These are phyloP conservation scores for Geotrichum candidum DNA, from an alignment of 1,139 yeast genomes.

Conservation along the genomic window DNA sequence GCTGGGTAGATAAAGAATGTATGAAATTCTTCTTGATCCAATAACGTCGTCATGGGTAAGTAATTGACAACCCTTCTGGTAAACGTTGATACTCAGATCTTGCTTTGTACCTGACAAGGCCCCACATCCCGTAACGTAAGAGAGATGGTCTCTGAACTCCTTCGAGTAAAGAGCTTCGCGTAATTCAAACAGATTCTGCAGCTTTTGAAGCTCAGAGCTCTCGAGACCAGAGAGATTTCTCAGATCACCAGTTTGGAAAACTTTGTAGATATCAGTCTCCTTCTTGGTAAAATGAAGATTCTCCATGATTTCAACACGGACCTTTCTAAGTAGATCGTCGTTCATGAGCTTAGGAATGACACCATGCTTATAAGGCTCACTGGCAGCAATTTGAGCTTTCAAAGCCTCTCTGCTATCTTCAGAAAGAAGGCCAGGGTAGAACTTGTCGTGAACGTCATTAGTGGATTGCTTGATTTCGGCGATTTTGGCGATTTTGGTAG, in stretches of 20 bases:
- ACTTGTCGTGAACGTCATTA: background rate
- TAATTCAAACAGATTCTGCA: slow-evolving; percentile 68
- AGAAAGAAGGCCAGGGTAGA: slow-evolving; percentile 10
- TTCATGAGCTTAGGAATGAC: slow-evolving; percentile 66
- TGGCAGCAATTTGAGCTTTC: slow-evolving; percentile 33
- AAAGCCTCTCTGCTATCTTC: slow-evolving; percentile 13
- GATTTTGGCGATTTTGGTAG: background rate
- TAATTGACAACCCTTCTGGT: slow-evolving; percentile 88
- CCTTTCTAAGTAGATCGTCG: slow-evolving; percentile 69
- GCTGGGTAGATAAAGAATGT: slow-evolving; percentile 85
- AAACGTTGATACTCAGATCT: slow-evolving; percentile 88
- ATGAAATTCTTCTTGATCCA: slow-evolving; percentile 89
- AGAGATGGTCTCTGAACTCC: slow-evolving; percentile 74
- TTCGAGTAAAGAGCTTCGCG: slow-evolving; percentile 84
- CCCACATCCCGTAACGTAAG: slow-evolving; percentile 82
- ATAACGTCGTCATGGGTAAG: slow-evolving; percentile 96
- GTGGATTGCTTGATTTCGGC: background rate
- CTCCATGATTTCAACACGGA: slow-evolving; percentile 73
- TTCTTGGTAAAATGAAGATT: slow-evolving; percentile 88
- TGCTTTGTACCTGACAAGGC: slow-evolving; percentile 82
- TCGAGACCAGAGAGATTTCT: slow-evolving; percentile 87
- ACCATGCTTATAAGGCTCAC: slow-evolving; percentile 88
- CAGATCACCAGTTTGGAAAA: slow-evolving; percentile 89
- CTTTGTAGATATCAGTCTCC: slow-evolving; percentile 95
- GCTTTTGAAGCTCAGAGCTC: slow-evolving; percentile 62